These are phyloP conservation scores for Tagetes erecta DNA, from an alignment of 129 eudicot species.

Conservation along the genomic window DNA sequence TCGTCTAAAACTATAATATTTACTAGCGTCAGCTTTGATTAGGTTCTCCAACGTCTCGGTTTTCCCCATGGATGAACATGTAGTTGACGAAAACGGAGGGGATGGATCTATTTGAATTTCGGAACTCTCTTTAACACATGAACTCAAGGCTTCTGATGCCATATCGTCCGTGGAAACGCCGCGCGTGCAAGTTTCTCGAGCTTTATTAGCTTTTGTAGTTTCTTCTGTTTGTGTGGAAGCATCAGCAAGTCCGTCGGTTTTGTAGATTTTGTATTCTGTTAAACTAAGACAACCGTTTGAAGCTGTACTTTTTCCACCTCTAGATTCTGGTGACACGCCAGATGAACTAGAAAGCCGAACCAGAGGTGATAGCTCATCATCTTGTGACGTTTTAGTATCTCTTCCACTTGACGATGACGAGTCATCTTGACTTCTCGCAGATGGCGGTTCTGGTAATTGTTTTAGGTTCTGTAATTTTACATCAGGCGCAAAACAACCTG, in stretches of 20 bases:
- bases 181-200: slow-evolving; percentile 60
- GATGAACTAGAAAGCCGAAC: slow-evolving; percentile 60
- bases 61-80: slow-evolving; percentile 63
- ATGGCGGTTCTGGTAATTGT: slow-evolving; percentile 70
- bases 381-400: slow-evolving; percentile 62
- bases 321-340: slow-evolving; percentile 65
- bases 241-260: slow-evolving; percentile 67
- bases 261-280: slow-evolving; percentile 72
- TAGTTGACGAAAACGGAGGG: slow-evolving; percentile 61
- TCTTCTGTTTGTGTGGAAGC: slow-evolving; percentile 94
- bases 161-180: slow-evolving; percentile 88
- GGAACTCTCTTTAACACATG: slow-evolving; percentile 33
- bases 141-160: slow-evolving; percentile 32
- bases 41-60: slow-evolving; percentile 75
- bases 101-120: slow-evolving; percentile 56
- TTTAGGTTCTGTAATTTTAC: slow-evolving; percentile 29
- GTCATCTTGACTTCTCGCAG: slow-evolving; percentile 72
- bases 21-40: slow-evolving; percentile 81
- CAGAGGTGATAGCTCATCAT: slow-evolving; percentile 73
- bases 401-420: slow-evolving; percentile 78
- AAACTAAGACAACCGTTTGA: slow-evolving; percentile 64
- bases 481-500: slow-evolving; percentile 41
- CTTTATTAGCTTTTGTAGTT: slow-evolving; percentile 29
- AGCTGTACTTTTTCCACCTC: slow-evolving; percentile 55
- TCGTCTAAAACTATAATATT: slow-evolving; percentile 61